Evolutionary conservation across 495 filamentous ascomycete species (phyloP), one percentile per base, ranked within the genome.

Genomic region (Oidiodendron maius): DNA sequence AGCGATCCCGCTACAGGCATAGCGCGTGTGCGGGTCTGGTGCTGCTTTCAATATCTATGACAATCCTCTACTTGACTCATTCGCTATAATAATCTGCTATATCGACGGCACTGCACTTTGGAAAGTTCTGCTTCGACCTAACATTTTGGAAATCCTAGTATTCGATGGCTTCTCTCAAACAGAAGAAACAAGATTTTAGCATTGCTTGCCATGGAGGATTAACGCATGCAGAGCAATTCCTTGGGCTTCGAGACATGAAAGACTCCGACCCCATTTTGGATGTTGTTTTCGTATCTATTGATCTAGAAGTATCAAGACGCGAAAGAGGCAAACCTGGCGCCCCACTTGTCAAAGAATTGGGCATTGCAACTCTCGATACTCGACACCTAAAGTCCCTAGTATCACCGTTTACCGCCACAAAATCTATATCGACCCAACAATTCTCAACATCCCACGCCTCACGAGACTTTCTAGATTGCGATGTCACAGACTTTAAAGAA

Each of bases 401-500:
- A 44, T 28, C 42, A 25, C 21, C 13, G 22, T 28, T 23, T 26
- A 6, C 22, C 25, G 11, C 25, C 16, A 44, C 21, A 5, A 26
- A 15, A 11, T 15, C 22, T 17, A 50, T 42, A 50, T 50, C 24
- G 25, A 50, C 47, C 37, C 20, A 4, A 10, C 47, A 43, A 36
- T 42, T 50, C 37, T 50, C 47, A 34, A 50, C 47, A 36, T 35
- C 18, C n/a, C 47, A 50, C 18, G 38, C 40, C 39, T 50, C 47
- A 9, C n/a, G 43, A 50, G 47, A 50, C 21, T 42, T 50, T 26
- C 4, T 43, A n/a, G 22, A 24, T 25, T 44, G 38, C 24, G 47
- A 50, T 44, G 13, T 40, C 47, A 50, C 47, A 11, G 47, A 50
- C 26, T 50, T 42, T 20, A 42, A 43, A 43, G 47, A 50, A 43